Base-by-base conservation (phyloP, 2,329 filamentous ascomycete species). In the Apiospora aurea region DNA sequence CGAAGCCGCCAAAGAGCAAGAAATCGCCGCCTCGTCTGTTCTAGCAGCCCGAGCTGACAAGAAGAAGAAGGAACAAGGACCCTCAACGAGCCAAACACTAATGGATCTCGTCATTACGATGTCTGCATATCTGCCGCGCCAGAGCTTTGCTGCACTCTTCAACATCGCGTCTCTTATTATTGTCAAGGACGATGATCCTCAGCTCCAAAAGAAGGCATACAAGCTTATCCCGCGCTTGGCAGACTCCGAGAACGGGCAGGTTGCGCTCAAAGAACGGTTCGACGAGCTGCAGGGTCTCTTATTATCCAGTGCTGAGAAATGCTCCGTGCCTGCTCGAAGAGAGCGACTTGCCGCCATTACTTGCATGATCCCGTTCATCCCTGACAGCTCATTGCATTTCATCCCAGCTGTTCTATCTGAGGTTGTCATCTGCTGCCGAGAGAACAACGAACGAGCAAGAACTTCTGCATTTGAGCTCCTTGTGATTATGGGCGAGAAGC, bases 181-280 rank as follows among this genome's bases (percentile, higher is more conserved):
- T 76, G 91, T 92, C 80, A 94, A 92, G 79, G 88, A 93, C 71
- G 89, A 93, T 49, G 96, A 98, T 79, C 93, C 96, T 13, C 96
- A 98, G 81, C 86, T 99, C 47, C 96, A 98, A 82, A 99, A 99
- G 89, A 99, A 99, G 84, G 96, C 96, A 0, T 99, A 99, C 86
- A 98, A 98, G 85, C 89, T 99, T 69, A 97, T 99, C 69, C 96
- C 96, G 4, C 92, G 96, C 71, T 89, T 99, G 53, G 92, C 94
- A 1, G 92, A 94, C 75, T 97, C 95, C 1, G 90, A 93, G 46
- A 89, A 88, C 68, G 96, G 96, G 66, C 90, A 89, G 76, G 83
- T 86, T n/a, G 95, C 96, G 4, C 87, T 99, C 1, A 82, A 88
- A 74, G 92, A 95, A 78, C 91, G 95, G 70, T 94, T 90, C 76